phyloP scores from a whole-genome alignment of 2,329 filamentous ascomycete genomes.

The Verticillium alfalfae region DNA sequence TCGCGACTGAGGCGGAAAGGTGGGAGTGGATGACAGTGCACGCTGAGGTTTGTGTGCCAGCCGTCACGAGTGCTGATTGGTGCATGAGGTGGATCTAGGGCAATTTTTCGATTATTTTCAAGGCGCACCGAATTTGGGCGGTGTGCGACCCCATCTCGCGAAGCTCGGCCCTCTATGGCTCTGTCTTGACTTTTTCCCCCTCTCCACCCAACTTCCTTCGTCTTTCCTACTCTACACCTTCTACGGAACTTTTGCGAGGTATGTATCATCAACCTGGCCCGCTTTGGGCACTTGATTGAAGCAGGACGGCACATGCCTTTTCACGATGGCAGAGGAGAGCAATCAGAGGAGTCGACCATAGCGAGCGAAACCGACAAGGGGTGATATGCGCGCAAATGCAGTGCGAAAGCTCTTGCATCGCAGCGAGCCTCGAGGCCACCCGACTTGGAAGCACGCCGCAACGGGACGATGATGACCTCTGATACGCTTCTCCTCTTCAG shows the following conservation, averaged over 20 bases:
- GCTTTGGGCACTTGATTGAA: conserved; percentile 19
- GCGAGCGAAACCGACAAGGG: neutral
- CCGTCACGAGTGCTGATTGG: conserved; percentile 6
- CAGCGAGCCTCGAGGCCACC: neutral
- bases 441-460: neutral
- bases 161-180: neutral
- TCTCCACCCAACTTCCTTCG: conserved; percentile 6
- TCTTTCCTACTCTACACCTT: conserved; percentile 3
- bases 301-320: conserved; percentile 34
- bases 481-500: conserved; percentile 61
- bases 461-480: conserved; percentile 4
- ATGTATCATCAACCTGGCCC: conserved; percentile 26
- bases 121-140: conserved; percentile 1
- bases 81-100: conserved; percentile 22
- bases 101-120: conserved; percentile 30
- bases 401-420: neutral
- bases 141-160: neutral
- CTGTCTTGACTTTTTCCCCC: conserved; percentile 6
- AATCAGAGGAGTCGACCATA: conserved; percentile 42
- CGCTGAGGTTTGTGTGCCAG: conserved; percentile 2
- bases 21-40: neutral
- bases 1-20: neutral
- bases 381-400: neutral
- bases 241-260: conserved; percentile 28
- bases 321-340: conserved; percentile 54